A percentile compares a stretch with the other conserved stretches of the same genome.
These are phyloP conservation scores for Rhizophagus clarus DNA, from an alignment of 192 early-diverging fungal species.

Conservation along the genomic window DNA sequence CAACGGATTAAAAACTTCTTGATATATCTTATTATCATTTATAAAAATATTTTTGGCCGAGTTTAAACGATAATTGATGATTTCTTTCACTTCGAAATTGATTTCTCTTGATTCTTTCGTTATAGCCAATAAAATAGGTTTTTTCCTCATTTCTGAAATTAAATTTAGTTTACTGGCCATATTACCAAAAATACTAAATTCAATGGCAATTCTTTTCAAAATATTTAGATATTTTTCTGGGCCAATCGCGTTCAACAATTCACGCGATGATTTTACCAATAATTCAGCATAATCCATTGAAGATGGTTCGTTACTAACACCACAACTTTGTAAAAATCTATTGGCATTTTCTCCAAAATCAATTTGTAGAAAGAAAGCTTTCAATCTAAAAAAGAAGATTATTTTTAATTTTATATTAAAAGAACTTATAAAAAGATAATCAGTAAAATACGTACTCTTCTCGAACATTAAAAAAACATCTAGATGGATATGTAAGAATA, in stretches of 20 bases:
- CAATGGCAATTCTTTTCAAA: constrained; percentile 70
- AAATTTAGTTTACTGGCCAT: constrained; percentile 41
- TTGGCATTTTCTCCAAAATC: constrained; percentile 77
- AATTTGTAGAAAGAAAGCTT: constrained; percentile 57
- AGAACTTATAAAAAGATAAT: too few species aligned
- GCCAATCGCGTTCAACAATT: constrained; percentile 58
- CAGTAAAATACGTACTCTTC: neutral
- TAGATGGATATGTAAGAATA: too few species aligned
- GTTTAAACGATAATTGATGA: constrained; percentile 46
- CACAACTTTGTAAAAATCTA: constrained; percentile 78
- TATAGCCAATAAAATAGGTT: constrained; percentile 67
- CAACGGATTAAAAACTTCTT: constrained; percentile 75
- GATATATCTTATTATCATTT: constrained; percentile 76
- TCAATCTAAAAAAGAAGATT: constrained; percentile 51
- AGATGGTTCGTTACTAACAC: constrained; percentile 79
- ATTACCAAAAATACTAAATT: constrained; percentile 47
- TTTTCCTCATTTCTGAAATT: constrained; percentile 58
- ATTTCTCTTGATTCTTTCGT: constrained; percentile 37
- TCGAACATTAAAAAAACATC: too few species aligned
- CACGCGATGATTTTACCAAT: constrained; percentile 58
- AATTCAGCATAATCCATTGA: constrained; percentile 68
- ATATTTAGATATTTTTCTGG: constrained; percentile 70
- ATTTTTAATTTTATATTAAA: too few species aligned
- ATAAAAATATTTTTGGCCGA: constrained; percentile 71
- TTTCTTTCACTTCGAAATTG: constrained; percentile 33